Evolutionary conservation across 2,329 filamentous ascomycete genomes (phyloP), one percentile per base, ranked within the genome.

Genomic region (Xylariaceae sp.): DNA sequence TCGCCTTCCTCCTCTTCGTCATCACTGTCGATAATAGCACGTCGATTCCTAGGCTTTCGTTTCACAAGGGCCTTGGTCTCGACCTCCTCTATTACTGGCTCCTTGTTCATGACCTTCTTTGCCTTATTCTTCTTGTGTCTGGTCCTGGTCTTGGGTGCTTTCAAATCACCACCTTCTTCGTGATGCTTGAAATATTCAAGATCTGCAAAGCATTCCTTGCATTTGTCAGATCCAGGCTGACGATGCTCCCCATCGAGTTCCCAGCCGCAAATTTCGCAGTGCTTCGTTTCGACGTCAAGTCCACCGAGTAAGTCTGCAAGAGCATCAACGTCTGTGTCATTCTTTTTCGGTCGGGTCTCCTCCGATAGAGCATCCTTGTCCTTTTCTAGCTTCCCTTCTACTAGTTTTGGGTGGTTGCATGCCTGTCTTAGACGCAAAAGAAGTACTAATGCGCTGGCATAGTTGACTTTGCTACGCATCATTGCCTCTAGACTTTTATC

Each of bases 391-490:
- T 96, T 94, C 62, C 88, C 88, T 63, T 91, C 91, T 11, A 96
- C 89, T 41, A 99, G 81, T 64, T 92, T 88, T 0, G 93, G 92
- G 71, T 99, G 95, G 69, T 99, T 96, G 74, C 95, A 99, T 17
- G 92, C 91, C 73, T 99, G 95, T 58, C 95, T 85, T 58, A 99
- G 80, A 34, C 95, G 88, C 53, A 99, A 79, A n/a, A 99, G 84
- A 59, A 99, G 79, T 11, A 96, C 93, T 69, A 99, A 85, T 16
- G 95, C 95, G 67, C 92, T 96, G 56, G 96, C 94, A 71, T 98
- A 98, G 76, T 92, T 96, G 50, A 93, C 79, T 69, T 91, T 86
- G 6, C 86, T 87, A 47, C 84, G 86, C 87, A 96, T 93, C 89
- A 98, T 96, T 71, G 87, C 85, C 67, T 96, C 87, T 47, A 99